Evolutionary conservation across 495 filamentous ascomycete species (phyloP).

Genomic region (Tuber umbilicatum): DNA sequence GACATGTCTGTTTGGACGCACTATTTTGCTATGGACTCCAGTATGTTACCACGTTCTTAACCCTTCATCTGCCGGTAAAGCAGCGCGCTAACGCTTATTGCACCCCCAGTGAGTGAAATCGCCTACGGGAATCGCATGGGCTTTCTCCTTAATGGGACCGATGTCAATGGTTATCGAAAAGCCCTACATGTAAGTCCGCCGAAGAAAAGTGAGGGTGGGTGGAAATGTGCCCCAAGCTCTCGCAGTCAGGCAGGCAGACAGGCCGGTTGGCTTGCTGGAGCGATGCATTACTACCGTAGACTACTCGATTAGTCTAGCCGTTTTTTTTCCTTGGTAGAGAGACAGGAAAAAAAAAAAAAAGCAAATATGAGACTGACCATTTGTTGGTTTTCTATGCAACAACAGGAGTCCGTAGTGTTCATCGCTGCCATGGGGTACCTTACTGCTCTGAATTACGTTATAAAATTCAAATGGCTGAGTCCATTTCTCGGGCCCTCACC

Average conservation of each 20-base stretch:
- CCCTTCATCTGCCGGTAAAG: neutral
- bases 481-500: neutral
- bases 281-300: too few species aligned
- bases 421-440: neutral
- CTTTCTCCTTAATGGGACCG: slow-evolving; percentile 33
- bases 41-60: neutral
- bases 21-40: slow-evolving; percentile 15
- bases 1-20: slow-evolving; percentile 11
- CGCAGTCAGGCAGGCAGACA: too few species aligned
- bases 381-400: neutral
- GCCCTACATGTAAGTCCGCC: slow-evolving; percentile 45
- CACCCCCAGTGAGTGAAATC: slow-evolving; percentile 11
- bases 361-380: neutral
- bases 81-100: neutral
- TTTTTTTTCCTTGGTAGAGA: neutral
- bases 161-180: slow-evolving; percentile 51
- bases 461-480: neutral
- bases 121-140: slow-evolving; percentile 16
- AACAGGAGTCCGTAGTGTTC: neutral
- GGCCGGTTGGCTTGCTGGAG: neutral
- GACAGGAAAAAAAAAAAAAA: neutral
- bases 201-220: neutral
- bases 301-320: neutral
- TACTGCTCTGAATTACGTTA: slow-evolving; percentile 4
- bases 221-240: neutral